Evolutionary conservation across 2,329 filamentous ascomycete species (phyloP).

Genomic region (Trichophyton benhamiae): DNA sequence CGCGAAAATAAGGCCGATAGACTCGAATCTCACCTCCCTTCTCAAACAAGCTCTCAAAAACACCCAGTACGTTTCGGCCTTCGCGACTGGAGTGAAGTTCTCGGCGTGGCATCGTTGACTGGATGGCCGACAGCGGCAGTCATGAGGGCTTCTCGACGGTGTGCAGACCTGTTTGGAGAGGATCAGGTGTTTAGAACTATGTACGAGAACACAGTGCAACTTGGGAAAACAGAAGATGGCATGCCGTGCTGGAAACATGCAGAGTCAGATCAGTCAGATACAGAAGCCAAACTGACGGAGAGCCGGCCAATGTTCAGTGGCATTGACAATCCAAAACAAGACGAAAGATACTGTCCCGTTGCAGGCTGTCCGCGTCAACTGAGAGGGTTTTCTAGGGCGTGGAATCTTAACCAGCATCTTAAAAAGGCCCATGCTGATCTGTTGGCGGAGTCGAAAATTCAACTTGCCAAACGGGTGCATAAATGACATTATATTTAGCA

Average conservation of each 20-base stretch:
- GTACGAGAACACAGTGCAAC: slow-evolving; percentile 25
- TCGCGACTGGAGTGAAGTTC: slow-evolving; percentile 74
- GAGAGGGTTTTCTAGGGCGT: slow-evolving; percentile 24
- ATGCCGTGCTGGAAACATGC: slow-evolving; percentile 20
- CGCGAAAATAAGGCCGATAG: not conserved
- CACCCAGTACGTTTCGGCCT: slow-evolving; percentile 23
- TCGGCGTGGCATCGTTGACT: slow-evolving; percentile 63
- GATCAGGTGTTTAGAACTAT: slow-evolving; percentile 53
- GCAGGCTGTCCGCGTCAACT: slow-evolving; percentile 19
- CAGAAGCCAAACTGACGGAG: slow-evolving; percentile 2
- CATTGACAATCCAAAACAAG: slow-evolving; percentile 8
- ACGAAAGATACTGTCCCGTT: slow-evolving; percentile 23
- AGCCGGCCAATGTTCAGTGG: not conserved
- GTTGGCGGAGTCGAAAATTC: not conserved
- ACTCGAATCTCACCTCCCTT: not conserved
- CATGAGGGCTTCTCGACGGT: slow-evolving; percentile 58
- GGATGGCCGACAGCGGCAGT: slow-evolving; percentile 57
- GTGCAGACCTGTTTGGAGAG: slow-evolving; percentile 62
- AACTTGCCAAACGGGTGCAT: not conserved
- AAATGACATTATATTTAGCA: not conserved
- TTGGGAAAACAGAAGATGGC: slow-evolving; percentile 14
- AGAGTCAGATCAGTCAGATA: slow-evolving; percentile 15
- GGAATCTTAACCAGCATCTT: slow-evolving; percentile 29
- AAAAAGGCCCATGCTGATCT: slow-evolving; percentile 21
- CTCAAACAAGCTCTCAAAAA: not conserved